phyloP scores from a whole-genome alignment of 805 yeast genomes.

The Debaryomyces prosopidis region DNA sequence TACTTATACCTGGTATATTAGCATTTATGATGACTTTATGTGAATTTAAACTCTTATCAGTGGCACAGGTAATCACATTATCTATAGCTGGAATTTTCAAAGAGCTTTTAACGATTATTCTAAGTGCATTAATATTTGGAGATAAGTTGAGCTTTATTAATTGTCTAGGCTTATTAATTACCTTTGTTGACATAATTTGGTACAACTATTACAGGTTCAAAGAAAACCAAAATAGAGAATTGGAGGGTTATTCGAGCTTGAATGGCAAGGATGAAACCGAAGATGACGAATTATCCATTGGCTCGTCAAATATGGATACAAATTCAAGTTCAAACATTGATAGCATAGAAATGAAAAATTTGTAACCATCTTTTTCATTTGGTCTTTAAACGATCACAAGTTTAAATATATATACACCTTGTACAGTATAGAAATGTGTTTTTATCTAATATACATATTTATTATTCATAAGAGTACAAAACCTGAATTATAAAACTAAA shows the following conservation, averaged over 20 bases:
- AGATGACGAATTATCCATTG: background rate
- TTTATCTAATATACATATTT: background rate
- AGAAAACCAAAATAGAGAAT: constrained; percentile 12
- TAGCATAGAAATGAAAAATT: constrained; percentile 3
- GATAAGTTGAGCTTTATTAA: constrained; percentile 71
- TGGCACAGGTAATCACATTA: constrained; percentile 81
- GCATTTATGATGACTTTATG: constrained; percentile 89
- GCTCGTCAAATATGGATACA: background rate
- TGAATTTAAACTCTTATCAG: constrained; percentile 80
- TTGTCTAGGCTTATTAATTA: constrained; percentile 69
- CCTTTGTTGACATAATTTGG: constrained; percentile 77
- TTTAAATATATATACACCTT: background rate
- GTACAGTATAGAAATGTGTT: background rate
- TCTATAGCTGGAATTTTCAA: constrained; percentile 92
- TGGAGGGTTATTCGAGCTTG: background rate
- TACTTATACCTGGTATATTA: constrained; percentile 78
- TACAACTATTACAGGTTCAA: constrained; percentile 68
- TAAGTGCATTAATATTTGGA: constrained; percentile 67
- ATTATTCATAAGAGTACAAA: background rate
- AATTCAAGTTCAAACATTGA: background rate
- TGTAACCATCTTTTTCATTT: background rate
- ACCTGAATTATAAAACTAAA: background rate
- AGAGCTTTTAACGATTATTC: constrained; percentile 80
- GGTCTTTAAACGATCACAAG: background rate
- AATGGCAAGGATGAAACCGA: background rate